A percentile compares a stretch with the other conserved stretches of the same genome.
These are phyloP conservation scores for Colletotrichum lini DNA, from an alignment of 2,329 filamentous ascomycete genomes.

Conservation along the genomic window DNA sequence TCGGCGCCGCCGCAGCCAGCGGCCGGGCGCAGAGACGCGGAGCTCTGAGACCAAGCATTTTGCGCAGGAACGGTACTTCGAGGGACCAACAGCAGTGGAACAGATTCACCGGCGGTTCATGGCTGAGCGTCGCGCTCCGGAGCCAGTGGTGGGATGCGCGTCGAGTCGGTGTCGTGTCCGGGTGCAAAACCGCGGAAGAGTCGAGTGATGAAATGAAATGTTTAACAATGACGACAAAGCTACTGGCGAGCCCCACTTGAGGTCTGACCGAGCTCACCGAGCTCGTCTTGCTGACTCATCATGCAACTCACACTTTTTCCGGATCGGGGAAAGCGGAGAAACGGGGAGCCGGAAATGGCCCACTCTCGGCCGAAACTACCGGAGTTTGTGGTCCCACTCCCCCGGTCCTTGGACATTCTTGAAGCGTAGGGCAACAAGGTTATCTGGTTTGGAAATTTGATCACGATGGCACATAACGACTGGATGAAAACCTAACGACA, in stretches of 20 bases:
- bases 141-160: not conserved
- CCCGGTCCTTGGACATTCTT: too few relatives aligned
- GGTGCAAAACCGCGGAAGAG: not conserved
- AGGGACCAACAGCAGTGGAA: too few relatives aligned
- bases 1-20: constrained; percentile 5
- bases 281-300: constrained; percentile 33
- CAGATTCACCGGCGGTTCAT: not conserved
- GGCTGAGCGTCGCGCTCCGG: not conserved
- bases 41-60: constrained; percentile 13
- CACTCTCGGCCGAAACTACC: too few relatives aligned
- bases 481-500: too few relatives aligned
- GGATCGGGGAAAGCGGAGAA: too few relatives aligned
- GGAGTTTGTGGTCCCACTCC: too few relatives aligned
- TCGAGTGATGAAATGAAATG: not conserved
- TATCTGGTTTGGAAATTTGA: too few relatives aligned
- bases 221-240: constrained; percentile 39
- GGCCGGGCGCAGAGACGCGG: not conserved
- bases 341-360: too few relatives aligned
- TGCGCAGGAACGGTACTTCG: too few relatives aligned
- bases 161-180: not conserved
- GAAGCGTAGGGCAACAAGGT: not conserved
- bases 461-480: too few relatives aligned
- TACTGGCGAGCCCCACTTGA: constrained; percentile 26
- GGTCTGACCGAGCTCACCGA: constrained; percentile 19
- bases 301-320: accelerated